Evolutionary conservation across 305 asterid genomes (phyloP), one percentile per base, ranked within the genome.

Genomic region (Withania somnifera): DNA sequence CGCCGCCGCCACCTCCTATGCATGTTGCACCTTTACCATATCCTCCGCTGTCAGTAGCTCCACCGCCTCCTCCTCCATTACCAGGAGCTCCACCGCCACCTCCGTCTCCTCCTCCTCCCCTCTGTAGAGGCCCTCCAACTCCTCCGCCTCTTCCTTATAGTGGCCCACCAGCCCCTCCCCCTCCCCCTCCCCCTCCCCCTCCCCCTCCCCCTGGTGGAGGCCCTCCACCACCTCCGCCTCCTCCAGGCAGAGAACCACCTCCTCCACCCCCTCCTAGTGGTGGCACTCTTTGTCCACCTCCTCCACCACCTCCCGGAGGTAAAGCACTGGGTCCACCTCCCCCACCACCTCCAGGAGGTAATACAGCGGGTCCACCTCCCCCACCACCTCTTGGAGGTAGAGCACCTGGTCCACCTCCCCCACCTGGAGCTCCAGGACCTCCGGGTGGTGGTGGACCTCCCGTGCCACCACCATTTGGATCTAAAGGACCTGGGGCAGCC

Each of bases 401-500:
- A 24, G 89, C 86, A 13, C 92, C 92, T 10, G 61, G 83, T 61
- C 84, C 82, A 8, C 88, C 88, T 32, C 82, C 85, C 4, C 91
- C 90, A 11, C 92, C 93, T 28, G 88, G 87, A 9, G 90, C 91
- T 7, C 89, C 90, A 30, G 36, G 77, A 52, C 87, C 88, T 19
- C 89, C 91, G 20, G 77, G 83, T 17, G 56, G 83, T 17, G 56
- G 69, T 79, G 82, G 82, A 79, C 76, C 77, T 79, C 82, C 82
- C 17, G 73, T 42, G 1, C 75, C 82, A 1, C 82, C 83, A 42
- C 91, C 94, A 81, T 94, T 93, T 11, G 92, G 92, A 15, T 90
- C 94, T 83, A 94, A 93, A 86, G 88, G 96, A 88, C 94, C 91
- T 86, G 92, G 91, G 60, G 93, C 96, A 81, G 86, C 95, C 85